Percentiles rank a stretch among this genome's conserved stretches.
Evolutionary conservation across 345 rosid genomes (phyloP).

Genomic region (Pelargonium nanum): DNA sequence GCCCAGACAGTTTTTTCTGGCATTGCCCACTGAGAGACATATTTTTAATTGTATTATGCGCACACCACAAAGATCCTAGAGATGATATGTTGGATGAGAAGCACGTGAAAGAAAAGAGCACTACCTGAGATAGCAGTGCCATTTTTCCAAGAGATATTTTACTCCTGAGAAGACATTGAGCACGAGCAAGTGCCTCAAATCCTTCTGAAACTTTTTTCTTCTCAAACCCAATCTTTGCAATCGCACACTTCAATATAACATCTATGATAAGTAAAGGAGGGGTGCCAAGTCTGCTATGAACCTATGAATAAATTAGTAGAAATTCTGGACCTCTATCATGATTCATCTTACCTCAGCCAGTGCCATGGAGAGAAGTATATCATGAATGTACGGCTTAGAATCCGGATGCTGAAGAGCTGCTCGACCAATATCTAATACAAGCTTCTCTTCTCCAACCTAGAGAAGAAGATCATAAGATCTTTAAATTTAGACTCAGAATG

Average conservation of each 20-base stretch:
- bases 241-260: constrained; percentile 87
- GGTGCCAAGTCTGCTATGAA: constrained; percentile 44
- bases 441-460: constrained; percentile 82
- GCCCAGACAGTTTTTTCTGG: neutral
- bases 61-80: neutral
- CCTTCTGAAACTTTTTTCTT: constrained; percentile 81
- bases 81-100: neutral
- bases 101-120: neutral
- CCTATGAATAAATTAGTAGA: constrained; percentile 17
- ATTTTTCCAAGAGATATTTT: constrained; percentile 64
- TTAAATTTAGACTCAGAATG: constrained; percentile 2
- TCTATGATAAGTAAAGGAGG: constrained; percentile 51
- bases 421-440: constrained; percentile 68
- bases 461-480: constrained; percentile 14
- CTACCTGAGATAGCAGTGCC: constrained; percentile 70
- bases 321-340: constrained; percentile 20
- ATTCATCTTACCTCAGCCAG: constrained; percentile 79
- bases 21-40: neutral
- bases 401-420: constrained; percentile 69
- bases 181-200: constrained; percentile 96
- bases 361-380: constrained; percentile 83
- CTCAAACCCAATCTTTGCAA: constrained; percentile 76
- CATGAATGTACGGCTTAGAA: constrained; percentile 74
- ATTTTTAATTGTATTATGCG: neutral
- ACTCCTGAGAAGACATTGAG: constrained; percentile 82